Percentiles rank a stretch among this genome's conserved stretches.
Evolutionary conservation across 805 yeast species (phyloP).

Genomic region (Kazachstania kunashirensis): DNA sequence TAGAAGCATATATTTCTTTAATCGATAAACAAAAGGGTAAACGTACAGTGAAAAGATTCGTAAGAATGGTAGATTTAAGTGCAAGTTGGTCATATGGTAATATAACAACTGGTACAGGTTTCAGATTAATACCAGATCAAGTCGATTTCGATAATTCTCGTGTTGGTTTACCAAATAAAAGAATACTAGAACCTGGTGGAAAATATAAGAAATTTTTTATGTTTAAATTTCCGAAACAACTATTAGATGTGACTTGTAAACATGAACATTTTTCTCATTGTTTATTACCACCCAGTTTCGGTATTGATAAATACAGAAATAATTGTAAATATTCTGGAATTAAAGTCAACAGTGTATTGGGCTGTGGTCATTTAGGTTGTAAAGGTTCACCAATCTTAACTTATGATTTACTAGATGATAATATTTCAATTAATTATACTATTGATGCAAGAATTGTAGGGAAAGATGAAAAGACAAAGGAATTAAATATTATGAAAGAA

Average conservation of each 20-base stretch:
- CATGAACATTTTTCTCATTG: constrained; percentile 31
- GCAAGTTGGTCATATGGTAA: constrained; percentile 41
- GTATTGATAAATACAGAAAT: constrained; percentile 26
- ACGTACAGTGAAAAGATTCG: constrained; percentile 28
- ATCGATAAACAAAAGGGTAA: constrained; percentile 12
- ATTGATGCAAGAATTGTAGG: constrained; percentile 50
- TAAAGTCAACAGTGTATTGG: constrained; percentile 33
- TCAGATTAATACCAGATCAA: constrained; percentile 13
- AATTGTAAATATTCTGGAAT: constrained; percentile 19
- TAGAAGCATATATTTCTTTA: constrained; percentile 40
- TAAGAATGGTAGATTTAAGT: constrained; percentile 42
- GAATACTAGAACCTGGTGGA: constrained; percentile 37
- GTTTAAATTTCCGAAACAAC: constrained; percentile 43
- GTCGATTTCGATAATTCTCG: constrained; percentile 22
- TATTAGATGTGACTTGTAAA: constrained; percentile 44
- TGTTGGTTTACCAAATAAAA: constrained; percentile 36
- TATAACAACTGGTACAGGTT: constrained; percentile 41
- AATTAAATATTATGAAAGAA: constrained; percentile 15
- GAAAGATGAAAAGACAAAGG: constrained; percentile 22
- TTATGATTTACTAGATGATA: constrained; percentile 33
- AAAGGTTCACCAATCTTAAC: constrained; percentile 46
- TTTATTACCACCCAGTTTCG: constrained; percentile 34
- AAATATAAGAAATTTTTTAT: constrained; percentile 48
- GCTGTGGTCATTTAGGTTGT: constrained; percentile 44
- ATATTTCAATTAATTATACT: constrained; percentile 38